phyloP scores from a whole-genome alignment of 2,329 filamentous ascomycete species.

The Colletotrichum cordylinicola region DNA sequence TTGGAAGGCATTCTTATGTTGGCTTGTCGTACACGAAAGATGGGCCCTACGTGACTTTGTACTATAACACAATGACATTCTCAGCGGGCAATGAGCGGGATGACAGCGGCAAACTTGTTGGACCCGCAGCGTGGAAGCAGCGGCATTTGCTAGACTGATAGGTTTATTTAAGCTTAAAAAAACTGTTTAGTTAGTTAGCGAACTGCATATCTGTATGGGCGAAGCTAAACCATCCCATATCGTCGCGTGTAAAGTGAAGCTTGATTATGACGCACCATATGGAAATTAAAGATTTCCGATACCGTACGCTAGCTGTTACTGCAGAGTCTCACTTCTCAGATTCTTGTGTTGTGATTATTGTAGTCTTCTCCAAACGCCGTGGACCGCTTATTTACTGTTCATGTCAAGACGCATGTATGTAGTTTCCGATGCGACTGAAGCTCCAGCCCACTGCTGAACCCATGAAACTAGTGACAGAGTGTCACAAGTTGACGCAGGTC shows the following conservation, averaged over 20 bases:
- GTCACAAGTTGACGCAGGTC: not conserved
- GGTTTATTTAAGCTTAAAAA: not conserved
- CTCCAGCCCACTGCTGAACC: not conserved
- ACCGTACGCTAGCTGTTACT: not conserved
- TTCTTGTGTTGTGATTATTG: not conserved
- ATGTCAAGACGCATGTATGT: not conserved
- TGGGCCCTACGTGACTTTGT: conserved; percentile 9
- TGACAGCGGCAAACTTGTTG: not conserved
- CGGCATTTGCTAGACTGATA: conserved; percentile 4
- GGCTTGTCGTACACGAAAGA: conserved; percentile 5
- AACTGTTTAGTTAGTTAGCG: not conserved
- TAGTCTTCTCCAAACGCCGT: not conserved
- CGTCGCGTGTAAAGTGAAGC: not conserved
- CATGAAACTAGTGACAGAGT: not conserved
- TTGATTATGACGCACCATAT: not conserved
- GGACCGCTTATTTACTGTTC: not conserved
- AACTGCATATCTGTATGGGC: not conserved
- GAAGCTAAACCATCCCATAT: not conserved
- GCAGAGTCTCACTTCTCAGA: not conserved
- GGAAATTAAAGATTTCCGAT: not conserved
- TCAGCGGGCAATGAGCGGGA: conserved; percentile 1
- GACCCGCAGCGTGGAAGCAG: conserved; percentile 11
- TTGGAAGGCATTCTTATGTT: conserved; percentile 13
- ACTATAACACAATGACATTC: conserved; percentile 17
- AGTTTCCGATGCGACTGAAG: not conserved